Percentiles rank a stretch among this genome's conserved stretches.
Conservation (phyloP, 768 basidiomycete genomes). For the Amanita pseudoporphyria region DNA sequence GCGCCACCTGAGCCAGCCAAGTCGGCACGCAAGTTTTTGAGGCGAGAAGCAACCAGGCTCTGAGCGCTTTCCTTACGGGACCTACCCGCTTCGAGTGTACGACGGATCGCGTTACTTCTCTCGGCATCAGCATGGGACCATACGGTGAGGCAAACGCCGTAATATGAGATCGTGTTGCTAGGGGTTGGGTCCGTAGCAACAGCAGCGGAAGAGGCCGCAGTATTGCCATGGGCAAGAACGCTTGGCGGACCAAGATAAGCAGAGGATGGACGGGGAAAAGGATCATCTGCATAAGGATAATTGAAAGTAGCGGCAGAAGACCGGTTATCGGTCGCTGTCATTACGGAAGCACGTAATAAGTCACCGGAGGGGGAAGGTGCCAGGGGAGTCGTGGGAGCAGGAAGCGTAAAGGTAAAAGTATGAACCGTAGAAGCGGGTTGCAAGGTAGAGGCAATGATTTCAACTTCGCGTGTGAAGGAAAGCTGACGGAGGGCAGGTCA, state of each 20-base stretch:
- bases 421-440: constrained; percentile 91
- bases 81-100: constrained; percentile 71
- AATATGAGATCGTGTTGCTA: constrained; percentile 57
- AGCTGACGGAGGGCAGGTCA: constrained; percentile 38
- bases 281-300: constrained; percentile 69
- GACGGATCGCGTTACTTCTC: constrained; percentile 74
- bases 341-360: constrained; percentile 64
- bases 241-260: constrained; percentile 76
- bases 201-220: constrained; percentile 21
- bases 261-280: constrained; percentile 71
- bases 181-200: constrained; percentile 17
- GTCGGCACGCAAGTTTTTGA: constrained; percentile 56
- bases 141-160: constrained; percentile 89
- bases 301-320: constrained; percentile 65
- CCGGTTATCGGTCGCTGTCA: constrained; percentile 52
- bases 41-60: constrained; percentile 55
- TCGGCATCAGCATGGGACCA: constrained; percentile 95
- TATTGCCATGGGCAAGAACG: constrained; percentile 40
- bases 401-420: constrained; percentile 82
- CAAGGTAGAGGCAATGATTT: constrained; percentile 90
- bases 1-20: constrained; percentile 33
- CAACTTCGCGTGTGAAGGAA: constrained; percentile 86
- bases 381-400: constrained; percentile 65
- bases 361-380: constrained; percentile 68
- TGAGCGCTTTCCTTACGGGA: constrained; percentile 75